These are phyloP conservation scores for Lepidium didymum DNA, from an alignment of 345 rosid genomes.

Conservation along the genomic window DNA sequence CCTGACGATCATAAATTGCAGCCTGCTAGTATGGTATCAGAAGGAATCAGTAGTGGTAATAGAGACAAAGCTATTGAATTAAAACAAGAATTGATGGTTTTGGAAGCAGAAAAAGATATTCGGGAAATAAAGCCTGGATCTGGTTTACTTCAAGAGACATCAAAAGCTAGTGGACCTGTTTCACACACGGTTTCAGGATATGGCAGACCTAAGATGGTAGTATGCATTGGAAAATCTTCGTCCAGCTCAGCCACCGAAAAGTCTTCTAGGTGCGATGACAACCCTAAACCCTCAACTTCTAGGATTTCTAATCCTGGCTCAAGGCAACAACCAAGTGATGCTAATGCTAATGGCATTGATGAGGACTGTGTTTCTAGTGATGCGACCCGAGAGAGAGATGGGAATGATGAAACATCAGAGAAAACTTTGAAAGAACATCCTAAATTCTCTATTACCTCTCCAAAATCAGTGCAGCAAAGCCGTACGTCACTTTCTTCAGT, in stretches of 20 bases:
- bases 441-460: conserved; percentile 31
- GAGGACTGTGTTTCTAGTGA: conserved; percentile 45
- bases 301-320: conserved; percentile 32
- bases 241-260: conserved; percentile 32
- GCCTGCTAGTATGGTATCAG: conserved; percentile 35
- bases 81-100: conserved; percentile 35
- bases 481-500: conserved; percentile 48
- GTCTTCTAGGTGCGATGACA: conserved; percentile 37
- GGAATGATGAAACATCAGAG: conserved; percentile 27
- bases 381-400: conserved; percentile 37
- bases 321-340: conserved; percentile 36
- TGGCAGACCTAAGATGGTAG: conserved; percentile 35
- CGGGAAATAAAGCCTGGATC: conserved; percentile 35
- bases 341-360: conserved; percentile 12
- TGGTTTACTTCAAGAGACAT: conserved; percentile 32
- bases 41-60: conserved; percentile 33
- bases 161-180: conserved; percentile 33
- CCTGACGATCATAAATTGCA: conserved; percentile 33
- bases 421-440: conserved; percentile 43
- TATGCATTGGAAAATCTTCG: conserved; percentile 44
- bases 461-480: conserved; percentile 42
- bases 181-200: conserved; percentile 28
- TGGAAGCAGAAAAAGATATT: conserved; percentile 33
- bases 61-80: conserved; percentile 32
- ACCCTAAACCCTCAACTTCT: conserved; percentile 38